phyloP scores from a whole-genome alignment of 306 rosid species.

The Alnus rubra region DNA sequence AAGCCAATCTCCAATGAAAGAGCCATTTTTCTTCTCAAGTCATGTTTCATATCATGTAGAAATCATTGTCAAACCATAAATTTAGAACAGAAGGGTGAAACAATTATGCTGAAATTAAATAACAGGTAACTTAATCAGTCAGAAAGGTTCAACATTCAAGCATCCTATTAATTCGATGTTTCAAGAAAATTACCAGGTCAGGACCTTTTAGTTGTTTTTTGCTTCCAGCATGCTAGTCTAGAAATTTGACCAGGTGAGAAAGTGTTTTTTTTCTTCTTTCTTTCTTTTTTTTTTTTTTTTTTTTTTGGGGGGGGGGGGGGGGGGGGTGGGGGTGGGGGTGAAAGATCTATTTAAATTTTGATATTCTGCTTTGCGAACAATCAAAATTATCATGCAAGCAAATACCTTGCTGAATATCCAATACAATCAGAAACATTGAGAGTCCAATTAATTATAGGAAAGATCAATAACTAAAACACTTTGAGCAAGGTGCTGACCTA shows the following conservation, averaged over 20 bases:
- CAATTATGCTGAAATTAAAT: too few relatives aligned
- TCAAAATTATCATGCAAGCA: neutral
- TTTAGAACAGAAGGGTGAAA: neutral
- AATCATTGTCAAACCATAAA: neutral
- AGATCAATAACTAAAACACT: slow-evolving; percentile 18
- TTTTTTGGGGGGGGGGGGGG: too few relatives aligned
- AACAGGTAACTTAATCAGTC: neutral
- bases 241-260: too few relatives aligned
- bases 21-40: neutral
- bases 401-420: neutral
- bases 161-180: neutral
- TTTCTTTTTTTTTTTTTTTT: too few relatives aligned
- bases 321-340: too few relatives aligned
- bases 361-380: neutral
- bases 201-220: too few relatives aligned
- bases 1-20: neutral
- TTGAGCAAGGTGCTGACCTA: slow-evolving; percentile 59
- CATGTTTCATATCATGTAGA: neutral
- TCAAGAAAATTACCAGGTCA: too few relatives aligned
- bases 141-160: neutral
- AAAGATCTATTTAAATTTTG: neutral
- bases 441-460: neutral
- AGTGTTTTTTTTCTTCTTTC: too few relatives aligned
- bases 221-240: too few relatives aligned
- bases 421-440: neutral